Conservation (phyloP, 768 basidiomycete genomes). For the Mrakia gelida region DNA sequence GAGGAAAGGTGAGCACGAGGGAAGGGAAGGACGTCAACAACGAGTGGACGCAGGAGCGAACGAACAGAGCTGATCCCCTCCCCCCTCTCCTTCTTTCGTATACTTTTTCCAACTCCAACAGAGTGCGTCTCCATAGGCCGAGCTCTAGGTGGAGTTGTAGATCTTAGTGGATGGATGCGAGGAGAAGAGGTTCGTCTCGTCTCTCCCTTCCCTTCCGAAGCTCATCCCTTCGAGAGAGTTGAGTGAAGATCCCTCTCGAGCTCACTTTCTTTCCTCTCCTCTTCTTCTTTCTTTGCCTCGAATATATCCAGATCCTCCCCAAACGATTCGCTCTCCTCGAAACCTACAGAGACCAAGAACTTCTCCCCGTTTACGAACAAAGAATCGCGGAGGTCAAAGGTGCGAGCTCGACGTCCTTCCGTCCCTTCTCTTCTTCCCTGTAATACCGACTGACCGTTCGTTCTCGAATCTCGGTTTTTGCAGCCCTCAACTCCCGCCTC, state of each 20-base stretch:
- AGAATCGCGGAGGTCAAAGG: slow-evolving; percentile 17
- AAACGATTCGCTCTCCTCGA: slow-evolving; percentile 4
- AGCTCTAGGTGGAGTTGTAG: slow-evolving; percentile 63
- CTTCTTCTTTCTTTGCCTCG: not conserved
- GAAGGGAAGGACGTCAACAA: not conserved
- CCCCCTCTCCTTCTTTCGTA: not conserved
- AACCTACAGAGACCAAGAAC: slow-evolving; percentile 15
- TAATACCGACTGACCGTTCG: not conserved
- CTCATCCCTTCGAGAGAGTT: not conserved
- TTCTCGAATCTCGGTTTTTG: too few species aligned
- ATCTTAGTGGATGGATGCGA: slow-evolving; percentile 40
- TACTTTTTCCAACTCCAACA: slow-evolving; percentile 45
- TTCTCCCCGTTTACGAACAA: slow-evolving; percentile 3
- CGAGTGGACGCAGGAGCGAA: not conserved
- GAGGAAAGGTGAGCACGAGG: slow-evolving; percentile 59
- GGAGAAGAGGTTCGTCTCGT: slow-evolving; percentile 38
- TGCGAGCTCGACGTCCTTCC: not conserved
- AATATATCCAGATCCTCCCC: slow-evolving; percentile 9
- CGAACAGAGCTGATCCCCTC: not conserved
- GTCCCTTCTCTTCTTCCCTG: not conserved
- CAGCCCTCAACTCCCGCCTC: slow-evolving; percentile 20
- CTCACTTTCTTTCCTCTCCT: not conserved
- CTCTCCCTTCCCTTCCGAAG: slow-evolving; percentile 41
- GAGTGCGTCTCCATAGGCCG: slow-evolving; percentile 62
- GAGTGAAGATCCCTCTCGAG: not conserved